A percentile compares a stretch with the other conserved stretches of the same genome.
Conservation (phyloP, 2,329 filamentous ascomycete genomes). For the Talaromyces sp. region DNA sequence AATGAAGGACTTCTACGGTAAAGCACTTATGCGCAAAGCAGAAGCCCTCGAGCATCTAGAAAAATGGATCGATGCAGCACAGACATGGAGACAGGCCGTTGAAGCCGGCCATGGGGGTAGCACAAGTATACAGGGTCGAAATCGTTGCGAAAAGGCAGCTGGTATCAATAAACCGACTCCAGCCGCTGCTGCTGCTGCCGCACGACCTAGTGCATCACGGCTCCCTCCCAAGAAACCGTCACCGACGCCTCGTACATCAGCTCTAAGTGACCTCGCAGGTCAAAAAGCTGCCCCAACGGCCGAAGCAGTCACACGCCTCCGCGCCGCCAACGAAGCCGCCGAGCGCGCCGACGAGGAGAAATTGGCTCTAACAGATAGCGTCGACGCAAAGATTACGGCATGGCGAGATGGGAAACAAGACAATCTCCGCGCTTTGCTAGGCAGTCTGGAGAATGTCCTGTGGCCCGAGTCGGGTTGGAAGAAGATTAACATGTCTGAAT, state of each 20-base stretch:
- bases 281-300: slow-evolving; percentile 50
- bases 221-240: slow-evolving; percentile 33
- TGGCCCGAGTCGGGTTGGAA: slow-evolving; percentile 96
- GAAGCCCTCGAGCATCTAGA: slow-evolving; percentile 95
- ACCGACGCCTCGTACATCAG: slow-evolving; percentile 22
- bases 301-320: slow-evolving; percentile 76
- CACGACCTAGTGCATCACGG: slow-evolving; percentile 38
- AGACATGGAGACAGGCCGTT: slow-evolving; percentile 77
- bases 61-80: slow-evolving; percentile 79
- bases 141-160: slow-evolving; percentile 84
- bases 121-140: slow-evolving; percentile 77
- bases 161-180: slow-evolving; percentile 57
- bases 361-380: slow-evolving; percentile 78
- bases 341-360: slow-evolving; percentile 89
- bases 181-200: slow-evolving; percentile 39
- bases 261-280: slow-evolving; percentile 32
- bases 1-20: slow-evolving; percentile 91
- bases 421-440: slow-evolving; percentile 82
- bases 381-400: slow-evolving; percentile 70
- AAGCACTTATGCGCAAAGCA: slow-evolving; percentile 89
- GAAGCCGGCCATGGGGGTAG: slow-evolving; percentile 81
- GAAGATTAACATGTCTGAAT: slow-evolving; percentile 88
- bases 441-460: slow-evolving; percentile 80
- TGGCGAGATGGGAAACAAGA: slow-evolving; percentile 93
- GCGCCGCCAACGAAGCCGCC: slow-evolving; percentile 78